These are phyloP conservation scores for Diaporthe destruens DNA, from an alignment of 2,329 filamentous ascomycete genomes.

Conservation along the genomic window DNA sequence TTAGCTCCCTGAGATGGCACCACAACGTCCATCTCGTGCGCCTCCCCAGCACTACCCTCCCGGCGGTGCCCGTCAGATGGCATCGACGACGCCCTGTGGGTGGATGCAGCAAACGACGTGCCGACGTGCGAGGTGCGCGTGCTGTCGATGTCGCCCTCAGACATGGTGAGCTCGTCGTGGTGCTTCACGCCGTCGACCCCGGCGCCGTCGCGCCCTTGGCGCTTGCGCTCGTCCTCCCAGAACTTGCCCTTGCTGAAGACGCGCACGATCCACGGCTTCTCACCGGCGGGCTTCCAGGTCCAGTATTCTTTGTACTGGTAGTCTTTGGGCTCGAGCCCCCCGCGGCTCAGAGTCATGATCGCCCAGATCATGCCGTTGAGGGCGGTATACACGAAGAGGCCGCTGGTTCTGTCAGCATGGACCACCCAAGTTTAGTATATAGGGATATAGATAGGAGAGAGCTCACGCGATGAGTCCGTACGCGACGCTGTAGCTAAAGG, in stretches of 20 bases:
- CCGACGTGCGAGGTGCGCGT: conserved; percentile 36
- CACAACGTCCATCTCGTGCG: conserved; percentile 40
- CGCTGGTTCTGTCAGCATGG: conserved; percentile 50
- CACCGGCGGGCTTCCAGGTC: conserved; percentile 64
- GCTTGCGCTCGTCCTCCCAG: conserved; percentile 45
- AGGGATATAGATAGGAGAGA: conserved; percentile 38
- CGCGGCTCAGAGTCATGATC: conserved; percentile 58
- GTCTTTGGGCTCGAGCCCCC: conserved; percentile 60
- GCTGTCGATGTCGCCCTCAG: conserved; percentile 37
- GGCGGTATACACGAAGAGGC: conserved; percentile 66
- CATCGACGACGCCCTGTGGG: conserved; percentile 31
- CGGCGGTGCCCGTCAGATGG: conserved; percentile 20
- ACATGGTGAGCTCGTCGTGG: conserved; percentile 40
- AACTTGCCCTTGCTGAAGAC: conserved; percentile 47
- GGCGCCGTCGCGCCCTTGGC: conserved; percentile 10
- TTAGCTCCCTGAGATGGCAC: conserved; percentile 21
- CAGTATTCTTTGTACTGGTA: conserved; percentile 69
- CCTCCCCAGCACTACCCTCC: conserved; percentile 13
- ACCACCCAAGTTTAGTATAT: not conserved
- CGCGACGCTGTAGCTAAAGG: conserved; percentile 83
- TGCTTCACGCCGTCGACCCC: conserved; percentile 19
- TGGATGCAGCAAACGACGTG: conserved; percentile 35
- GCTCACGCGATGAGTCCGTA: conserved; percentile 80
- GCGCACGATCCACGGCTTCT: conserved; percentile 62
- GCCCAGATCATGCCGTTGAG: conserved; percentile 63